Conservation (phyloP, 768 basidiomycete species). For the Clitopilus hobsonii region DNA sequence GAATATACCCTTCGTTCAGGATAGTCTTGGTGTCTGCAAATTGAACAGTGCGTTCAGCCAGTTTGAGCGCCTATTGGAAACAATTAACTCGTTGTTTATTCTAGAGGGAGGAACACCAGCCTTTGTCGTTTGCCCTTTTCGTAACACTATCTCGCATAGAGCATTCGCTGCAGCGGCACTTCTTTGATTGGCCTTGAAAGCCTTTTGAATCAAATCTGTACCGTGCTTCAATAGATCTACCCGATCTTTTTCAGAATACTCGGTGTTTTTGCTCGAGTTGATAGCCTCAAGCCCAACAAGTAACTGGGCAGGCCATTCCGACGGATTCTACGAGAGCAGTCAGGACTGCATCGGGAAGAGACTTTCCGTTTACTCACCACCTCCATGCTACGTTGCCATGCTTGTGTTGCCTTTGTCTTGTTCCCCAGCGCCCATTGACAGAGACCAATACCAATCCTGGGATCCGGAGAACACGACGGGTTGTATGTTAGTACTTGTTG, state of each 20-base stretch:
- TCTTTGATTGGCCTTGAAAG: slow-evolving; percentile 76
- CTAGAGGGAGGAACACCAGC: too few relatives aligned
- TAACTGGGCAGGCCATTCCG: slow-evolving; percentile 73
- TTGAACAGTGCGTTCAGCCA: slow-evolving; percentile 92
- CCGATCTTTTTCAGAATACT: slow-evolving; percentile 59
- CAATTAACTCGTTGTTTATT: too few relatives aligned
- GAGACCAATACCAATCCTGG: slow-evolving; percentile 91
- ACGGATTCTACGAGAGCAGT: slow-evolving; percentile 54
- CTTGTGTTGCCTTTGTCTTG: slow-evolving; percentile 73
- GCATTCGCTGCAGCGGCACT: slow-evolving; percentile 83
- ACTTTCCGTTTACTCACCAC: slow-evolving; percentile 51
- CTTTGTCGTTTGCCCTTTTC: slow-evolving; percentile 54
- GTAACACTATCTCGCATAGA: slow-evolving; percentile 72
- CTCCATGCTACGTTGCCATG: slow-evolving; percentile 88
- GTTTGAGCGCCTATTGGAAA: slow-evolving; percentile 67
- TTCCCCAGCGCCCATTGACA: slow-evolving; percentile 91
- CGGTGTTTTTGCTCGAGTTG: slow-evolving; percentile 76
- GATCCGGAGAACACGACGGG: slow-evolving; percentile 84
- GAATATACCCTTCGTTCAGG: slow-evolving; percentile 81
- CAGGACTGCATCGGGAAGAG: neutral
- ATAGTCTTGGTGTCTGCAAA: slow-evolving; percentile 86
- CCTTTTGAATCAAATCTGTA: slow-evolving; percentile 66
- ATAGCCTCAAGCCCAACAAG: slow-evolving; percentile 84
- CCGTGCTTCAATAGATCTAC: slow-evolving; percentile 56
- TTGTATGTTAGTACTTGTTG: slow-evolving; percentile 78